Evolutionary conservation across 441 rosid genomes (phyloP).

Genomic region (Breynia disticha): DNA sequence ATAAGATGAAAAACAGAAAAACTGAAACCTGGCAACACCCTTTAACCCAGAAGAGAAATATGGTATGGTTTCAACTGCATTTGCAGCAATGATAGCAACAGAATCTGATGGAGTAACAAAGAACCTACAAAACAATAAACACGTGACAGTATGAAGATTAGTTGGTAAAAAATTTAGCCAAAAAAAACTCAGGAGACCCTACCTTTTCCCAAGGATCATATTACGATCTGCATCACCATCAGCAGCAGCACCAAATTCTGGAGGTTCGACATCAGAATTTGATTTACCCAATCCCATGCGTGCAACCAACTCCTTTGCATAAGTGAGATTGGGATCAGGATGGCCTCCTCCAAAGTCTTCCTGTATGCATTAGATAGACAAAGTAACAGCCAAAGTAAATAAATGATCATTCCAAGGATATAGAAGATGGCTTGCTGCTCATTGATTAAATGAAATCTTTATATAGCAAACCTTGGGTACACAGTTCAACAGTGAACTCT

Average conservation of each 20-base stretch:
- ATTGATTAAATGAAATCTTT: slow-evolving; percentile 4
- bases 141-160: slow-evolving; percentile 4
- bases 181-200: slow-evolving; percentile 5
- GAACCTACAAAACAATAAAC: slow-evolving; percentile 44
- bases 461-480: slow-evolving; percentile 61
- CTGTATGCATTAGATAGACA: slow-evolving; percentile 28
- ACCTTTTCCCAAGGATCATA: slow-evolving; percentile 98
- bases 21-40: slow-evolving; percentile 89
- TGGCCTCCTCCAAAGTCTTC: slow-evolving; percentile 99
- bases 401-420: not conserved
- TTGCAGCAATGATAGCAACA: slow-evolving; percentile 96
- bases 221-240: slow-evolving; percentile 99
- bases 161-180: slow-evolving; percentile 3
- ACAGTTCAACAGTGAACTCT: slow-evolving; percentile 78
- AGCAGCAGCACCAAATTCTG: slow-evolving; percentile 99
- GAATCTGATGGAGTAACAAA: slow-evolving; percentile 99
- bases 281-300: slow-evolving; percentile 93
- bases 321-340: slow-evolving; percentile 97
- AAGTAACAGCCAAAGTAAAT: not conserved
- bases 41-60: slow-evolving; percentile 87
- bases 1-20: no score
- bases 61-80: slow-evolving; percentile 80
- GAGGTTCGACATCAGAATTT: slow-evolving; percentile 45
- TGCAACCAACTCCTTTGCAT: slow-evolving; percentile 92
- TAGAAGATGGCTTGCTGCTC: slow-evolving; percentile 4